A percentile compares a stretch with the other conserved stretches of the same genome.
Evolutionary conservation across 345 rosid genomes (phyloP).

Genomic region (Citrus cavaleriei): DNA sequence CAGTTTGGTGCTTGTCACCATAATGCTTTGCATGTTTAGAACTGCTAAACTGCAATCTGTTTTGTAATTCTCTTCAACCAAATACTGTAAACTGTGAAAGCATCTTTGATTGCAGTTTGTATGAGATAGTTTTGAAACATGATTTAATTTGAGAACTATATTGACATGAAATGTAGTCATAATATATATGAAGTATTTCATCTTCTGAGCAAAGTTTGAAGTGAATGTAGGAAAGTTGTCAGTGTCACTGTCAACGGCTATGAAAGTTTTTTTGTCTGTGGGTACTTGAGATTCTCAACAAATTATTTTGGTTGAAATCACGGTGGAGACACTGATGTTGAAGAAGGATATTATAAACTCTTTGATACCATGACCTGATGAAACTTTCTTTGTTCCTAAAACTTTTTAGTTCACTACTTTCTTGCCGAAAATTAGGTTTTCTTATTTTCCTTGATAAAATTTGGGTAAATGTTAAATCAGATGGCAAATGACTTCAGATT

Average conservation of each 20-base stretch:
- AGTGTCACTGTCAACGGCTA: background rate
- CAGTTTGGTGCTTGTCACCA: background rate
- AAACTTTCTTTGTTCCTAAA: background rate
- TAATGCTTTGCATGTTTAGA: no score
- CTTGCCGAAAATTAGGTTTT: background rate
- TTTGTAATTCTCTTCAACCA: background rate
- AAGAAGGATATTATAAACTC: background rate
- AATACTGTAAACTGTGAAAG: background rate
- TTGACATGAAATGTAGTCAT: background rate
- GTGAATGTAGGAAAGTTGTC: background rate
- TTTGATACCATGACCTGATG: background rate
- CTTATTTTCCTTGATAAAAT: background rate
- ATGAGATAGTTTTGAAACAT: background rate
- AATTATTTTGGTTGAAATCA: background rate
- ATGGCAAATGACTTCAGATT: background rate
- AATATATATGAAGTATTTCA: background rate
- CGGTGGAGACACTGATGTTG: background rate
- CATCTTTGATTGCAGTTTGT: background rate
- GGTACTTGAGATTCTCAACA: background rate
- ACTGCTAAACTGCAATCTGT: no score
- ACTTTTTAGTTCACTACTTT: background rate
- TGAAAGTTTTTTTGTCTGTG: background rate
- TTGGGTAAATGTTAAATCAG: background rate
- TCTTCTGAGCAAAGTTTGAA: no score
- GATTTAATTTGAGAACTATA: background rate